A percentile compares a stretch with the other conserved stretches of the same genome.
These are phyloP conservation scores for Populus davidiana DNA, from an alignment of 345 rosid genomes.

Conservation along the genomic window DNA sequence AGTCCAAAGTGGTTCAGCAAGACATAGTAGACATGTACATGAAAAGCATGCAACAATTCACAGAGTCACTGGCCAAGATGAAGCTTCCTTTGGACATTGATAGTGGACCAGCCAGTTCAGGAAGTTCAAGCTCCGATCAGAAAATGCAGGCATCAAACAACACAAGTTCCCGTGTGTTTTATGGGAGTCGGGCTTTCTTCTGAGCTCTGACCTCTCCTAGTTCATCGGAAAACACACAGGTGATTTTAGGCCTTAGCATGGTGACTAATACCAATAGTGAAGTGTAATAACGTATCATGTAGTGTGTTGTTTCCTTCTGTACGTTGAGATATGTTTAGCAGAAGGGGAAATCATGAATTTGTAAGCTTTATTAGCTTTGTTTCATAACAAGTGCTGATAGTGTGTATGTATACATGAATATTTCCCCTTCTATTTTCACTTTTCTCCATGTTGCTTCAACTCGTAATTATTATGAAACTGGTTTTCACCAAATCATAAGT, in stretches of 20 bases:
- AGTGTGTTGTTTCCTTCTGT: constrained; percentile 55
- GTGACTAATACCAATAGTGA: constrained; percentile 70
- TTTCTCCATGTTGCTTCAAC: constrained; percentile 18
- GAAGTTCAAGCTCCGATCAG: constrained; percentile 81
- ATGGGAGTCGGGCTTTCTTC: constrained; percentile 97
- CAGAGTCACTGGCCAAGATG: constrained; percentile 99
- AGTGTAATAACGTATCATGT: constrained; percentile 52
- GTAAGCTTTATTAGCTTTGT: constrained; percentile 41
- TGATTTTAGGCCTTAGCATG: constrained; percentile 63
- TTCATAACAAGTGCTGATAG: constrained; percentile 37
- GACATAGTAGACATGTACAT: constrained; percentile 96
- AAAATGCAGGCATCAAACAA: constrained; percentile 62
- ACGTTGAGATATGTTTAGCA: constrained; percentile 44
- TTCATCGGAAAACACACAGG: constrained; percentile 54
- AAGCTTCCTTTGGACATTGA: constrained; percentile 92
- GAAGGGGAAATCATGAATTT: constrained; percentile 43
- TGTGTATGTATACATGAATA: constrained; percentile 45
- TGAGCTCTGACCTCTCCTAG: constrained; percentile 40
- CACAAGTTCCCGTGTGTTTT: constrained; percentile 83
- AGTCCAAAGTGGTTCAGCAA: constrained; percentile 81
- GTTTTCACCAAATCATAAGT: constrained; percentile 29
- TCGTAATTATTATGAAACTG: constrained; percentile 32
- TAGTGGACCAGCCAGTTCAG: constrained; percentile 64
- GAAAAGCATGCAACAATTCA: constrained; percentile 99
- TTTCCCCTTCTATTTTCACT: constrained; percentile 4